Evolutionary conservation across 169 alveolate species (phyloP).

Genomic region (Cryptosporidium meleagridis): DNA sequence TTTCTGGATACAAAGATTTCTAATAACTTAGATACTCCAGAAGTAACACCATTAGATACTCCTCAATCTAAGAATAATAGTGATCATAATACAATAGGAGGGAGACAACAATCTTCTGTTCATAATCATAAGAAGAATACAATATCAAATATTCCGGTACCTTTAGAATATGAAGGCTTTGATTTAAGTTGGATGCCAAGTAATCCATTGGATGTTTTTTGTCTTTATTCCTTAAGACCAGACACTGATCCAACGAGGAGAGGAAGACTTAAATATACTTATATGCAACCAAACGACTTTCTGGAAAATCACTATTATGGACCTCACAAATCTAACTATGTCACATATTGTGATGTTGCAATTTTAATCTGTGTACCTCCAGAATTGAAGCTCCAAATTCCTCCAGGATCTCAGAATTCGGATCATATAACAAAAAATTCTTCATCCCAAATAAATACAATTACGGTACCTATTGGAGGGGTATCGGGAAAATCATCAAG

Average conservation of each 20-base stretch:
- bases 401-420: not conserved
- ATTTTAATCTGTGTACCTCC: conserved; percentile 79
- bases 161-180: not conserved
- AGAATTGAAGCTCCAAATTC: conserved; percentile 75
- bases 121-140: not conserved
- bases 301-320: conserved; percentile 52
- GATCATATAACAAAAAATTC: not conserved
- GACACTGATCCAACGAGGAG: conserved; percentile 83
- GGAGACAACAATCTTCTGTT: not conserved
- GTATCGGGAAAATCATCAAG: not conserved
- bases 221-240: conserved; percentile 83
- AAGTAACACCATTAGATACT: conserved; percentile 3
- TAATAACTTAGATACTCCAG: not conserved
- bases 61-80: conserved; percentile 30
- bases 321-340: conserved; percentile 32
- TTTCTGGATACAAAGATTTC: conserved; percentile 23
- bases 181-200: conserved; percentile 79
- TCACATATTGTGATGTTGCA: conserved; percentile 55
- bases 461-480: not conserved
- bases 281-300: conserved; percentile 82
- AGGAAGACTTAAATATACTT: conserved; percentile 82
- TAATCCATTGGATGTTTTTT: conserved; percentile 81
- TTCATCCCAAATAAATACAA: not conserved
- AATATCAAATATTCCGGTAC: not conserved
- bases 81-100: not conserved